Conservation (phyloP, 2,329 filamentous ascomycete species). For the Epicoccum sorghinum region DNA sequence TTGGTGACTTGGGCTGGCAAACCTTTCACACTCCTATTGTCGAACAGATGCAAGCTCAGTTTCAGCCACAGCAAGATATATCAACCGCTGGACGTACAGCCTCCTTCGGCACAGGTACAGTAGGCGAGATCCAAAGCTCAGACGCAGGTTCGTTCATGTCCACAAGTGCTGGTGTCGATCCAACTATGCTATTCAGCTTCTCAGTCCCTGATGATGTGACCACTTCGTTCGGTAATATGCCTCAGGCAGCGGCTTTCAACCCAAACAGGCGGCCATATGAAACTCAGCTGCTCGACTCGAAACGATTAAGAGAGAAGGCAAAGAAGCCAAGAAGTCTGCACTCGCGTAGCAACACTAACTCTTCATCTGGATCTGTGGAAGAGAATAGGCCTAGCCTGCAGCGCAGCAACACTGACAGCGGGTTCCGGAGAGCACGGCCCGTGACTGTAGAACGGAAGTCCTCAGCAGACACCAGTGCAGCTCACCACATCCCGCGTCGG, state of each 20-base stretch:
- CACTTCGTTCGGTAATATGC: constrained; percentile 37
- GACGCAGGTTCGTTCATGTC: constrained; percentile 42
- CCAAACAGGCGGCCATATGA: constrained; percentile 48
- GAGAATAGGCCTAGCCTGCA: constrained; percentile 45
- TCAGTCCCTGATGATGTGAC: constrained; percentile 35
- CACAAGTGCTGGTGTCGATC: constrained; percentile 53
- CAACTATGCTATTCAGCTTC: constrained; percentile 55
- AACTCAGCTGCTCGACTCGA: constrained; percentile 43
- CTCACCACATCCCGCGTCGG: constrained; percentile 48
- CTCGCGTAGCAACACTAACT: constrained; percentile 49
- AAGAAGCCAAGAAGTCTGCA: constrained; percentile 44
- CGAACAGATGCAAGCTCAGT: constrained; percentile 43
- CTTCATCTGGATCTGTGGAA: constrained; percentile 46
- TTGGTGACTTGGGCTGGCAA: constrained; percentile 40
- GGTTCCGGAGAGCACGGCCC: constrained; percentile 39
- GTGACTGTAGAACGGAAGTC: constrained; percentile 39
- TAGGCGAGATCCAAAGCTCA: constrained; percentile 26
- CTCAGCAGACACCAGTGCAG: constrained; percentile 25
- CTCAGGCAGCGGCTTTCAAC: constrained; percentile 24
- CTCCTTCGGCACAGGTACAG: constrained; percentile 32
- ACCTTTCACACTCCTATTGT: constrained; percentile 35
- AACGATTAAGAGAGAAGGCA: constrained; percentile 42
- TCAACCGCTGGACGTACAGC: constrained; percentile 29
- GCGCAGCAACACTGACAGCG: constrained; percentile 56
- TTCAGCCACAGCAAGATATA: constrained; percentile 40